Evolutionary conservation across 352 stramenopile genomes (phyloP).

Genomic region (Phytophthora citrophthora): DNA sequence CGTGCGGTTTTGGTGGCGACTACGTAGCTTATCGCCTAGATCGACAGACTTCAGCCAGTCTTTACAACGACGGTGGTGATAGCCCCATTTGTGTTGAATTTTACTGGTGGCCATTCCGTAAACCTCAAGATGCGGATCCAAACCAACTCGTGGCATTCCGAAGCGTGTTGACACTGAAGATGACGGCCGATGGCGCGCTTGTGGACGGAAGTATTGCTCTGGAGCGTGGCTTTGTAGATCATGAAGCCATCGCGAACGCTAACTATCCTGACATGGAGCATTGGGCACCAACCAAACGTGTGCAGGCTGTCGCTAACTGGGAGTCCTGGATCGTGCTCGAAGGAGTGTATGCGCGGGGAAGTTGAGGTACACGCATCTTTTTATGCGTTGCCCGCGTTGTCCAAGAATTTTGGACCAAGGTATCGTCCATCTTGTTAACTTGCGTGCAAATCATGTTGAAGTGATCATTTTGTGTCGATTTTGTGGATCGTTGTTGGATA

Average conservation of each 20-base stretch:
- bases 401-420: too few relatives aligned
- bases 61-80: neutral
- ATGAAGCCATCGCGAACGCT: neutral
- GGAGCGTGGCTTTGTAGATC: conserved; percentile 23
- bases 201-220: conserved; percentile 21
- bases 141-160: conserved; percentile 13
- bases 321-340: conserved; percentile 20
- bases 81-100: conserved; percentile 26
- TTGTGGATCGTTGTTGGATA: too few relatives aligned
- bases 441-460: too few relatives aligned
- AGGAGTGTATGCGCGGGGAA: conserved; percentile 16
- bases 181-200: conserved; percentile 2
- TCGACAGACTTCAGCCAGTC: too few relatives aligned
- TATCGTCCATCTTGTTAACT: too few relatives aligned
- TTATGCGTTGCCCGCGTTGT: neutral
- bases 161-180: conserved; percentile 22
- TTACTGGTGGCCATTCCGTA: conserved; percentile 27
- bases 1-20: conserved; percentile 28
- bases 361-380: conserved; percentile 3
- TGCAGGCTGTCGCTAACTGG: conserved; percentile 24
- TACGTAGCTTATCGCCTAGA: conserved; percentile 30
- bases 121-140: neutral
- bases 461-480: too few relatives aligned
- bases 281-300: conserved; percentile 22
- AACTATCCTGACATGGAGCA: conserved; percentile 21